Conservation (phyloP, 2,329 filamentous ascomycete genomes). For the Sclerotinia borealis region DNA sequence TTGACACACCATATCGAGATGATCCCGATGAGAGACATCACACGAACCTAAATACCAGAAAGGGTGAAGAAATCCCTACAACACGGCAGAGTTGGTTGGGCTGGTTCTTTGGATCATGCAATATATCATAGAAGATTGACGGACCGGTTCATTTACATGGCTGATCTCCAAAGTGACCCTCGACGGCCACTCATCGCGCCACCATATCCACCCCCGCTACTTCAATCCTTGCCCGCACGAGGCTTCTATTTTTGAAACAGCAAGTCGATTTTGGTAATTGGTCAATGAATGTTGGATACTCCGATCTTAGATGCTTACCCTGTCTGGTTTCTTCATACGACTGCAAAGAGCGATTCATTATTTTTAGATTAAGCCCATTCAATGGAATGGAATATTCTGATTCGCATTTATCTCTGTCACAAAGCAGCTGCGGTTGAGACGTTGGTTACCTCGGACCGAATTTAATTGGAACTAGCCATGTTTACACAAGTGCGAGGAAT, state of each 20-base stretch:
- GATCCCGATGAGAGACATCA: constrained; percentile 12
- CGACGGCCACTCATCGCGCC: neutral
- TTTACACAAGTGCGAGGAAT: neutral
- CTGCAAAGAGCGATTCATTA: neutral
- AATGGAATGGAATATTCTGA: neutral
- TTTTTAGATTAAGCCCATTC: neutral
- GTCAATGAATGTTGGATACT: neutral
- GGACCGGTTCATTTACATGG: constrained; percentile 1
- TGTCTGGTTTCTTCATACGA: neutral
- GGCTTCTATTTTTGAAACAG: neutral
- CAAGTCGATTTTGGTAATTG: neutral
- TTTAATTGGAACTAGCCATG: neutral
- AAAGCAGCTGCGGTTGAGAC: constrained; percentile 1
- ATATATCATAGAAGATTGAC: constrained; percentile 8
- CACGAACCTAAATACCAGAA: neutral
- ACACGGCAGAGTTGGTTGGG: constrained; percentile 11
- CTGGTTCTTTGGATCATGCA: constrained; percentile 12
- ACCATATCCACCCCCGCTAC: neutral
- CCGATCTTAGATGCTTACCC: neutral
- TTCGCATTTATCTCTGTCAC: neutral
- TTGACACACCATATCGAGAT: constrained; percentile 19
- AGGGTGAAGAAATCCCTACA: neutral
- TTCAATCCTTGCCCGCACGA: constrained; percentile 1
- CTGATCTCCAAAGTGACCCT: neutral
- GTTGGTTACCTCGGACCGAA: constrained; percentile 11